Conservation (phyloP, 805 yeast species). For the Zygoascus flipseniorum region DNA sequence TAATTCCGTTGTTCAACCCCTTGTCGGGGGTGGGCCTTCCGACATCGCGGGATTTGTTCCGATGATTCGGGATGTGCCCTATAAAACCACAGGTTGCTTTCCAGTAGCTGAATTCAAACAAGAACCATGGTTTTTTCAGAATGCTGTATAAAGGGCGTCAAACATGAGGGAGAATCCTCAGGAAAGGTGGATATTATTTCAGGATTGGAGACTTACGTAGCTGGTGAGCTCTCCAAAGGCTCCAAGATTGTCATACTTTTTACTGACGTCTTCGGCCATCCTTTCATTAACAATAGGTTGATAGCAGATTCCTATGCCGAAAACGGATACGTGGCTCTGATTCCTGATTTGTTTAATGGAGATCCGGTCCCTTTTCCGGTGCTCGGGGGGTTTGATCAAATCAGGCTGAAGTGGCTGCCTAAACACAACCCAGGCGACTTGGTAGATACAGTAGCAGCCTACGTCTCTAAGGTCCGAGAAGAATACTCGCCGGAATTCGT, state of each 20-base stretch:
- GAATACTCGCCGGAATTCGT: constrained; percentile 39
- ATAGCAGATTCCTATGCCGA: constrained; percentile 43
- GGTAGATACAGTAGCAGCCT: constrained; percentile 21
- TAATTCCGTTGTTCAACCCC: too few species aligned
- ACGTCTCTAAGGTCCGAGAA: not conserved
- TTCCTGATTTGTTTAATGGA: constrained; percentile 68
- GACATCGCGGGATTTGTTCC: too few species aligned
- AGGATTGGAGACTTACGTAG: constrained; percentile 36
- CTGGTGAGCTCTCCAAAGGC: constrained; percentile 38
- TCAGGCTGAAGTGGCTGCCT: constrained; percentile 39
- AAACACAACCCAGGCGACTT: constrained; percentile 41
- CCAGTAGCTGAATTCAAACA: too few species aligned
- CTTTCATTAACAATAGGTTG: constrained; percentile 47
- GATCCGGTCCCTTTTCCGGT: constrained; percentile 36
- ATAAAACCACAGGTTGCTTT: too few species aligned
- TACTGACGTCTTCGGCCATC: constrained; percentile 64
- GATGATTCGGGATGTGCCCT: too few species aligned
- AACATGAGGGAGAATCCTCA: constrained; percentile 20
- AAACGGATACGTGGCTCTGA: constrained; percentile 52
- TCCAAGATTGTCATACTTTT: constrained; percentile 45
- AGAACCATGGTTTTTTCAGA: too few species aligned
- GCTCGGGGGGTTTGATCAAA: constrained; percentile 18
- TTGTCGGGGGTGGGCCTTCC: too few species aligned
- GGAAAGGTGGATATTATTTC: constrained; percentile 21
- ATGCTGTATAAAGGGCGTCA: not conserved